Evolutionary conservation across 371 early-diverging fungal genomes (phyloP).

Genomic region (Actinomortierella wolfii): DNA sequence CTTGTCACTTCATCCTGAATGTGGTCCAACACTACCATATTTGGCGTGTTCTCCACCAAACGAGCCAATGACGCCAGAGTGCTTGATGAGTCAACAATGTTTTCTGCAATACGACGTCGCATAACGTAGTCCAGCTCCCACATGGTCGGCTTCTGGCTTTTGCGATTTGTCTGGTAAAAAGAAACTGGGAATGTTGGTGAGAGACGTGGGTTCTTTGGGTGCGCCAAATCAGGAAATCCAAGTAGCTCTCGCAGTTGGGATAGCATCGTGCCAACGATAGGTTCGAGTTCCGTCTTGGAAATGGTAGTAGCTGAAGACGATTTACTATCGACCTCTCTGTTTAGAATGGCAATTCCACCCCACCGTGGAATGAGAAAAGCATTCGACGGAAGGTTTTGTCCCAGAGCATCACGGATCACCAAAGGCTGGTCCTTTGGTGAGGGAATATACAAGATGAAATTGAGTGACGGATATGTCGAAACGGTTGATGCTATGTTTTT

Average conservation of each 20-base stretch:
- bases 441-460: conserved; percentile 88
- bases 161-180: conserved; percentile 17
- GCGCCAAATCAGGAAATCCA: conserved; percentile 66
- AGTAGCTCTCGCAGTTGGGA: conserved; percentile 80
- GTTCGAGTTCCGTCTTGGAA: conserved; percentile 63
- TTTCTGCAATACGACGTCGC: conserved; percentile 68
- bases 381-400: conserved; percentile 57
- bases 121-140: conserved; percentile 81
- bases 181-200: conserved; percentile 26
- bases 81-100: conserved; percentile 68
- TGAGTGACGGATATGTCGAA: conserved; percentile 78
- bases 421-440: conserved; percentile 68
- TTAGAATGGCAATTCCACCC: conserved; percentile 88
- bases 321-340: conserved; percentile 42
- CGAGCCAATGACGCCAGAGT: conserved; percentile 82
- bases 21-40: conserved; percentile 91
- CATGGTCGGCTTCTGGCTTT: conserved; percentile 57
- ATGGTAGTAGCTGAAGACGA: conserved; percentile 18
- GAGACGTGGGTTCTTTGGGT: background rate
- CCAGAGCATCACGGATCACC: conserved; percentile 59
- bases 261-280: conserved; percentile 76
- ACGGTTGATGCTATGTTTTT: conserved; percentile 75
- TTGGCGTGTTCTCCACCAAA: conserved; percentile 79
- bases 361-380: conserved; percentile 91
- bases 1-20: conserved; percentile 67